Evolutionary conservation across 257 asterid species (phyloP).

Genomic region (Phtheirospermum japonicum): DNA sequence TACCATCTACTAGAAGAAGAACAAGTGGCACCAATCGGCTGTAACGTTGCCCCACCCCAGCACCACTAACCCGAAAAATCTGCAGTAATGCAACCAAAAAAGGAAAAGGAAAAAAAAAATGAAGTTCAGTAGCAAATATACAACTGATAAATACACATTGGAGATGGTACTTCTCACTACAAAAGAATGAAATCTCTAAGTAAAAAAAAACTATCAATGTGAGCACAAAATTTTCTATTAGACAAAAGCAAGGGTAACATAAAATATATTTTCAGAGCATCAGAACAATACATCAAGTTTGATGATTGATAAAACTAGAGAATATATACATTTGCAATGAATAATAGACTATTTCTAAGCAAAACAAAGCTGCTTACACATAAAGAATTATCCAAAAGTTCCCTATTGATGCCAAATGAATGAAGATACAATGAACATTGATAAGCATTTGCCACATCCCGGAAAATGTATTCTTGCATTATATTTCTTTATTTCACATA

Average conservation of each 20-base stretch:
- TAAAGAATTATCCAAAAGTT: not conserved
- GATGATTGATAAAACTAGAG: not conserved
- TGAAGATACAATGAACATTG: not conserved
- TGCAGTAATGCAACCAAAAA: constrained; percentile 24
- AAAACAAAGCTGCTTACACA: constrained; percentile 5
- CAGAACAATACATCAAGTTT: constrained; percentile 2
- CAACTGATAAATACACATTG: constrained; percentile 16
- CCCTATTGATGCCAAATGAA: not conserved
- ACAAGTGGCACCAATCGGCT: constrained; percentile 42
- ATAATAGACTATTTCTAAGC: constrained; percentile 13
- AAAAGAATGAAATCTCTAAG: not conserved
- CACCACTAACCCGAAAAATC: constrained; percentile 34
- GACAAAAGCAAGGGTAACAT: constrained; percentile 1
- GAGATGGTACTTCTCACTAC: not conserved
- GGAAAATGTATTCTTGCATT: not conserved
- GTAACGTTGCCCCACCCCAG: constrained; percentile 49
- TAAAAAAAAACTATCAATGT: not conserved
- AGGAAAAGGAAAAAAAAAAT: not conserved
- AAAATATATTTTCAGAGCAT: not conserved
- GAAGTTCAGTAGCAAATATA: not conserved
- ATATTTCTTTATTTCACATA: constrained; percentile 1
- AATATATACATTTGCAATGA: not conserved
- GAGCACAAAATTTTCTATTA: not conserved
- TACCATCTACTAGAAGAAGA: constrained; percentile 47
- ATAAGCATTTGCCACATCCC: not conserved